These are phyloP conservation scores for Sindora glabra DNA, from an alignment of 306 rosid genomes.

Conservation along the genomic window DNA sequence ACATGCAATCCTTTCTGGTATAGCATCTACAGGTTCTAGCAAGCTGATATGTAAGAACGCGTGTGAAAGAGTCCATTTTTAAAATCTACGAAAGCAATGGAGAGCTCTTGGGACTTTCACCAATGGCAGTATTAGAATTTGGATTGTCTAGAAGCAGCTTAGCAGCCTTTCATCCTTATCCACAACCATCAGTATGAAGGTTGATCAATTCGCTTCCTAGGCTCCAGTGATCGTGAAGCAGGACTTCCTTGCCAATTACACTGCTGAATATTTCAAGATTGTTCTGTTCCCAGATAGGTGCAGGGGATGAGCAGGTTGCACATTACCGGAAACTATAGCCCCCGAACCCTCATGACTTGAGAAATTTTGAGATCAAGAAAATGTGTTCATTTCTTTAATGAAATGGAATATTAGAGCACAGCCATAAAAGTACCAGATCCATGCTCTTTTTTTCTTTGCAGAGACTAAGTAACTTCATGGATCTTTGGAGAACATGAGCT, in stretches of 20 bases:
- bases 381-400: neutral
- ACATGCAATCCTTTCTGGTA: slow-evolving; percentile 54
- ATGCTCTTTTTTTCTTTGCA: neutral
- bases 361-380: slow-evolving; percentile 39
- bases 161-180: neutral
- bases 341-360: slow-evolving; percentile 38
- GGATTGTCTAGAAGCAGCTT: neutral
- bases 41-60: slow-evolving; percentile 41
- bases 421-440: neutral
- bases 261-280: neutral
- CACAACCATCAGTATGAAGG: neutral
- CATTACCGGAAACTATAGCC: slow-evolving; percentile 1
- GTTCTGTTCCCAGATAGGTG: neutral
- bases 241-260: slow-evolving; percentile 4
- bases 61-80: slow-evolving; percentile 48
- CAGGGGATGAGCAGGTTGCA: neutral
- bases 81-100: slow-evolving; percentile 51
- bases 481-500: neutral
- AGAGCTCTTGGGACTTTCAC: slow-evolving; percentile 23
- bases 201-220: slow-evolving; percentile 10
- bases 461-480: neutral
- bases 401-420: neutral
- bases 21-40: slow-evolving; percentile 20
- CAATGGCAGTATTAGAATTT: slow-evolving; percentile 10
- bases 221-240: slow-evolving; percentile 8